phyloP scores from a whole-genome alignment of 371 early-diverging fungal genomes.

The Thermomucor indicae-seudaticae region DNA sequence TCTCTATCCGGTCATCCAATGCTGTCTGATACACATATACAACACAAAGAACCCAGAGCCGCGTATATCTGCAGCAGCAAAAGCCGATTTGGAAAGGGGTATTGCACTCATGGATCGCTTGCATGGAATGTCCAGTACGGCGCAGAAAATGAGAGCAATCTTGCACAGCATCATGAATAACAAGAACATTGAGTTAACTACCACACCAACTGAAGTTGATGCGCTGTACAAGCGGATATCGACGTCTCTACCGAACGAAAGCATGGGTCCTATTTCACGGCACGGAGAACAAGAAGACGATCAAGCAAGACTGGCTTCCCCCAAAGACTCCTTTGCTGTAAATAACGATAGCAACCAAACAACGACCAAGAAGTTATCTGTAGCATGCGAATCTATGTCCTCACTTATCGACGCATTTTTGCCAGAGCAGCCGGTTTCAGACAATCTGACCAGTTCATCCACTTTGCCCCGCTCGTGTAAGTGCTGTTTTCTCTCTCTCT shows the following conservation, averaged over 20 bases:
- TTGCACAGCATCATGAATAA: conserved; percentile 32
- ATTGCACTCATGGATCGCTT: conserved; percentile 24
- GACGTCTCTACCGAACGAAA: too few species aligned
- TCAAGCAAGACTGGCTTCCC: neutral
- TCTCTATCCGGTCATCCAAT: conserved; percentile 40
- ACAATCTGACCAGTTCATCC: neutral
- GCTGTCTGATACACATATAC: conserved; percentile 43
- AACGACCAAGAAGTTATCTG: too few species aligned
- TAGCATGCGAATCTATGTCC: too few species aligned
- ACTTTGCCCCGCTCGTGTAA: neutral
- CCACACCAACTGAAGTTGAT: conserved; percentile 7
- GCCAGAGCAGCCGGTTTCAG: conserved; percentile 1
- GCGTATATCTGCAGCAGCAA: conserved; percentile 30
- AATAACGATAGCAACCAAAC: neutral
- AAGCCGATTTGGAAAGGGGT: conserved; percentile 30
- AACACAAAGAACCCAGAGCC: conserved; percentile 36
- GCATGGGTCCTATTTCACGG: too few species aligned
- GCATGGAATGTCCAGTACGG: conserved; percentile 29
- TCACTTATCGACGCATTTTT: conserved; percentile 6
- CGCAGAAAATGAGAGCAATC: conserved; percentile 21
- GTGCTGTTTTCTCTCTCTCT: too few species aligned
- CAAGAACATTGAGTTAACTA: conserved; percentile 27
- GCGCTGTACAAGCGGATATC: too few species aligned
- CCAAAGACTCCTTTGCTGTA: too few species aligned
- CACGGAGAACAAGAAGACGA: neutral